These are phyloP conservation scores for Phytopythium aichiense DNA, from an alignment of 352 stramenopile species.

Conservation along the genomic window DNA sequence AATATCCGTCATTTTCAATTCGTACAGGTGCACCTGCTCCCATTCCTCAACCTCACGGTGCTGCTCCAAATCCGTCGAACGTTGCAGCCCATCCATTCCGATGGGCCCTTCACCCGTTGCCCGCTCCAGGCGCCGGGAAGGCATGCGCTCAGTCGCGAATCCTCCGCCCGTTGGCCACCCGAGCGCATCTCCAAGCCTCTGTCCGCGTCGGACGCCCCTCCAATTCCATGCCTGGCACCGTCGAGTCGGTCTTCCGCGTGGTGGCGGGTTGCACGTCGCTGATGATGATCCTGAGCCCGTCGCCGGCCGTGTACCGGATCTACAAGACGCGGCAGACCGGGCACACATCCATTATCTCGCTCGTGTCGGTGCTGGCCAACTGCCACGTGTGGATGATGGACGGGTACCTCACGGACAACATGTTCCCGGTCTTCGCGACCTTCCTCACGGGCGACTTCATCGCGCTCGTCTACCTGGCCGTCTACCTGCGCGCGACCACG, in stretches of 20 bases:
- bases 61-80: background rate
- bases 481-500: conserved; percentile 23
- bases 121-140: background rate
- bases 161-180: background rate
- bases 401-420: conserved; percentile 33
- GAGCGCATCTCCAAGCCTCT: background rate
- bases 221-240: conserved; percentile 14
- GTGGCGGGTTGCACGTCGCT: conserved; percentile 33
- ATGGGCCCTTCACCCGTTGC: background rate
- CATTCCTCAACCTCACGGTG: background rate
- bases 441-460: conserved; percentile 26
- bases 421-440: conserved; percentile 35
- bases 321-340: conserved; percentile 36
- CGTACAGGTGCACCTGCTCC: background rate
- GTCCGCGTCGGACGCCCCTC: background rate
- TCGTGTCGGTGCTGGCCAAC: conserved; percentile 39
- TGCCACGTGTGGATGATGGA: conserved; percentile 42
- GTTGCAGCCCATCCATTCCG: background rate
- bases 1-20: background rate
- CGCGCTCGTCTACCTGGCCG: conserved; percentile 21
- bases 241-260: conserved; percentile 30
- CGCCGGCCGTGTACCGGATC: conserved; percentile 33
- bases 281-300: conserved; percentile 39
- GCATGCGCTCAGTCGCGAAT: conserved; percentile 2
- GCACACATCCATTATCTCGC: conserved; percentile 36